Base-by-base conservation (phyloP, 345 rosid species). In the Linum tenue region DNA sequence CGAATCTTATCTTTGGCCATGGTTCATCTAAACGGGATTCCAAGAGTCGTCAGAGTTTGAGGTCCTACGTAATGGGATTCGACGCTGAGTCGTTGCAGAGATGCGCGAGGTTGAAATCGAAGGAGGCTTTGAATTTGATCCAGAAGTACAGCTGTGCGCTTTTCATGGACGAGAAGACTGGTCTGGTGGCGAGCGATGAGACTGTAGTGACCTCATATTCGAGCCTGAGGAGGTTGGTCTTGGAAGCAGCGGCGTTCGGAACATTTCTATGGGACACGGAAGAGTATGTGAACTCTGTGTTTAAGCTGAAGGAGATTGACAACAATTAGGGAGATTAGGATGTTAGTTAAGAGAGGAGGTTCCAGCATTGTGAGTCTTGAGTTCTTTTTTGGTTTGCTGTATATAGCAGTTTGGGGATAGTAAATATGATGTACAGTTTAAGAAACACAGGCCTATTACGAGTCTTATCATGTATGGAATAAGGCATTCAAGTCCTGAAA, bases 161-260 rank as follows among this genome's bases (percentile, higher is more conserved):
- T 6, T 84, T 90, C 40, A 90, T 87, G 11, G 77, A 86, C 6
- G 87, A 71, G 51, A 73, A 75, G 31, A 64, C 65, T 5, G 79
- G 77, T 42, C 50, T 53, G 37, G 60, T 70, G 4, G 69, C 62
- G 40, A 69, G 63, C 0, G 89, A 81, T 65, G 86, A 82, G 72
- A 68, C 81, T 43, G 83, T 94, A 2, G 59, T 74, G 65, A 84
- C 99, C 48, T 90, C 99, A 0, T 94, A 84, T 73, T 86, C 87
- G 11, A 94, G 96, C 77, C 43, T 94, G 75, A 94, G 84, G 83
- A 84, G 99, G 40, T 74, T 94, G 81, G 86, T 88, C 64, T 69
- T 88, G 35, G 99, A 94, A 70, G 99, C 99, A 39, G 85, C 88
- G 37, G 97, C 97, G 39, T 94, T 94, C 63, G 99, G 99, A 57